These are phyloP conservation scores for Groenewaldozyma salmanticensis DNA, from an alignment of 805 yeast genomes.

Conservation along the genomic window DNA sequence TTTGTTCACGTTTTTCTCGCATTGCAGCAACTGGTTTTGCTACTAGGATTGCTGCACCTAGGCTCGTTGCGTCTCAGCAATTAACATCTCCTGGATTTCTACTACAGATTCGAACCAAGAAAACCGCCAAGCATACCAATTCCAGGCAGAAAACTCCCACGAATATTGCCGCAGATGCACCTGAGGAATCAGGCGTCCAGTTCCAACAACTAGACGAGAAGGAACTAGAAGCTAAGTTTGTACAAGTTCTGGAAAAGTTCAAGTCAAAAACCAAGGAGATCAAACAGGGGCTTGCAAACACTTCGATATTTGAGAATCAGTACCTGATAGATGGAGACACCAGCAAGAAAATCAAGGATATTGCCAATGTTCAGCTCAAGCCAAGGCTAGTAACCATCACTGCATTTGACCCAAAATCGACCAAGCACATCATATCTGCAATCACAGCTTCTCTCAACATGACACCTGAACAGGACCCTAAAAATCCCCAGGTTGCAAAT, in stretches of 20 bases:
- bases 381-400: constrained; percentile 58
- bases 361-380: constrained; percentile 28
- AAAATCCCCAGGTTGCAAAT: constrained; percentile 48
- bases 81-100: background rate
- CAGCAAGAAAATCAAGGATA: constrained; percentile 36
- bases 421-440: constrained; percentile 59
- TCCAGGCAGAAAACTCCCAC: too few relatives aligned
- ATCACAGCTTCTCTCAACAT: constrained; percentile 62
- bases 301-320: constrained; percentile 52
- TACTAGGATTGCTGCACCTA: too few relatives aligned
- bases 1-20: too few relatives aligned
- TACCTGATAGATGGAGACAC: constrained; percentile 40
- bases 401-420: constrained; percentile 73
- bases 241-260: too few relatives aligned
- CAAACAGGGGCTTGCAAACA: constrained; percentile 61
- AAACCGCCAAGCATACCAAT: too few relatives aligned
- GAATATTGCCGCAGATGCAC: constrained; percentile 9
- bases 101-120: background rate
- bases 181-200: too few relatives aligned
- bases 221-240: too few relatives aligned
- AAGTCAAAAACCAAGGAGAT: constrained; percentile 49
- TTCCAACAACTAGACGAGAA: too few relatives aligned
- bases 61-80: background rate
- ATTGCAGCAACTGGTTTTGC: too few relatives aligned
- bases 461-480: constrained; percentile 70